These are phyloP conservation scores for Aotearoamyces nothofagi DNA, from an alignment of 2,329 filamentous ascomycete genomes.

Conservation along the genomic window DNA sequence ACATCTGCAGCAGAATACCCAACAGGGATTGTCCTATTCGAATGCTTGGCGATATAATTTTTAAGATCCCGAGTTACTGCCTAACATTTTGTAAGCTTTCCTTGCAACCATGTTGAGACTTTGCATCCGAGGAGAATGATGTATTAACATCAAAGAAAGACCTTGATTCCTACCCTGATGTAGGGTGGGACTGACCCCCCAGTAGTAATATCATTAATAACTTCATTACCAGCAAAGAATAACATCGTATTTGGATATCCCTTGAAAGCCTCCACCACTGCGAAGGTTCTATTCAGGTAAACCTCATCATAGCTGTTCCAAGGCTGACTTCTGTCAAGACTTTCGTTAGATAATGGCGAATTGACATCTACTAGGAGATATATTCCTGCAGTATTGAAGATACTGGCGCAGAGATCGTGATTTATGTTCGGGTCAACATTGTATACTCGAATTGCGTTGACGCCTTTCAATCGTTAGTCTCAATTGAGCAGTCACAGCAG, in stretches of 20 bases:
- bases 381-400: constrained; percentile 54
- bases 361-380: constrained; percentile 58
- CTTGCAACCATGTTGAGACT: too few species aligned
- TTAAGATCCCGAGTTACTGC: constrained; percentile 69
- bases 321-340: constrained; percentile 36
- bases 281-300: constrained; percentile 52
- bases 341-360: constrained; percentile 43
- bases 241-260: constrained; percentile 51
- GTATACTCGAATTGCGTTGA: constrained; percentile 57
- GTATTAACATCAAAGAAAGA: not conserved
- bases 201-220: constrained; percentile 51
- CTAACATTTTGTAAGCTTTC: constrained; percentile 26
- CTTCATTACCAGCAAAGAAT: constrained; percentile 70
- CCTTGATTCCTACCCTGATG: constrained; percentile 28
- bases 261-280: constrained; percentile 51
- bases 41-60: constrained; percentile 61
- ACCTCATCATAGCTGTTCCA: constrained; percentile 42
- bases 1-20: constrained; percentile 75
- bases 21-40: constrained; percentile 54
- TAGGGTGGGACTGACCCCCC: constrained; percentile 51
- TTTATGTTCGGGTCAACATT: constrained; percentile 50
- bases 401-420: constrained; percentile 50
- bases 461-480: constrained; percentile 21
- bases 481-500: constrained; percentile 3
- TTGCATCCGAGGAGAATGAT: too few species aligned